Evolutionary conservation across 768 basidiomycete species (phyloP).

Genomic region (Mycena sanguinolenta): DNA sequence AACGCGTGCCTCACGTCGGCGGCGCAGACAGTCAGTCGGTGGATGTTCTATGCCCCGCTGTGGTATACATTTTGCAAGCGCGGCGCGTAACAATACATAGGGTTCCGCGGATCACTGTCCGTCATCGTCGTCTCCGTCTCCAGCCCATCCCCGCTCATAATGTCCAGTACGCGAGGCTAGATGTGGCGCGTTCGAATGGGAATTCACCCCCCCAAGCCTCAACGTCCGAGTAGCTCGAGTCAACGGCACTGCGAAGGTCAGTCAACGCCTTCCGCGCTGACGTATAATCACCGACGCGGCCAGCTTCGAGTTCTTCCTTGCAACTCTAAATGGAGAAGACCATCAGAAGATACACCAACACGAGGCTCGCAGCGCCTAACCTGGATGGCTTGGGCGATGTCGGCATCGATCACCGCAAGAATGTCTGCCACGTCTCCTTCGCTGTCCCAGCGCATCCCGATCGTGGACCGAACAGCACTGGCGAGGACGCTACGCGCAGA

Average conservation of each 20-base stretch:
- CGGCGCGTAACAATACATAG: slow-evolving; percentile 6
- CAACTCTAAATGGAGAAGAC: slow-evolving; percentile 26
- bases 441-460: slow-evolving; percentile 31
- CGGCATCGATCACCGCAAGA: slow-evolving; percentile 36
- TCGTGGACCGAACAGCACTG: slow-evolving; percentile 24
- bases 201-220: slow-evolving; percentile 26
- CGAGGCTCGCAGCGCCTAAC: slow-evolving; percentile 29
- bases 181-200: slow-evolving; percentile 32
- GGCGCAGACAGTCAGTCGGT: neutral
- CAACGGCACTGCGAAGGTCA: slow-evolving; percentile 25
- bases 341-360: slow-evolving; percentile 23
- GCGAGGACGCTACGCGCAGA: slow-evolving; percentile 18
- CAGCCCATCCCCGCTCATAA: slow-evolving; percentile 8
- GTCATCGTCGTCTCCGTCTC: neutral
- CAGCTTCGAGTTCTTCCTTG: slow-evolving; percentile 37
- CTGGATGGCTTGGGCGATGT: slow-evolving; percentile 37
- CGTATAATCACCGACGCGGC: slow-evolving; percentile 25
- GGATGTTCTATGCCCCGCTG: slow-evolving; percentile 1
- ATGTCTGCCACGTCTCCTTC: slow-evolving; percentile 27
- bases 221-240: slow-evolving; percentile 22
- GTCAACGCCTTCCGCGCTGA: slow-evolving; percentile 20
- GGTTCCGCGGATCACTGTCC: slow-evolving; percentile 20
- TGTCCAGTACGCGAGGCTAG: slow-evolving; percentile 34
- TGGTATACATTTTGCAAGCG: slow-evolving; percentile 21
- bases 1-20: neutral